phyloP scores from a whole-genome alignment of 495 filamentous ascomycete species.

The Trichoderma asperelloides region DNA sequence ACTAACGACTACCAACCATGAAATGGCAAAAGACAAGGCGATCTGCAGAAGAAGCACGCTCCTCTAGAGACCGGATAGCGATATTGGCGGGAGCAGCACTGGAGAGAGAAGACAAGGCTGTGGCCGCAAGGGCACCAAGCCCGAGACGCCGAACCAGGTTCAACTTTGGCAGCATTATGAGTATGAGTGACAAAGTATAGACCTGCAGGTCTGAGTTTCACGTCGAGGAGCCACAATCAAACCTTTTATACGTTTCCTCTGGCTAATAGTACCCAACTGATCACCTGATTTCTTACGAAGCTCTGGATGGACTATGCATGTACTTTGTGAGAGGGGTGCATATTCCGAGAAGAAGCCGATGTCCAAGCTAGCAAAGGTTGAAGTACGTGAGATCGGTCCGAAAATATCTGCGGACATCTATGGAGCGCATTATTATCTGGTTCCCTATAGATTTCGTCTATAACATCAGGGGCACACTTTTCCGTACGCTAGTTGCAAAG shows the following conservation, averaged over 20 bases:
- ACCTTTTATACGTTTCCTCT: no score
- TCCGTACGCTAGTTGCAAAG: background rate
- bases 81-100: background rate
- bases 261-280: no score
- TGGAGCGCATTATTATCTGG: background rate
- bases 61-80: background rate
- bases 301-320: no score
- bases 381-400: no score
- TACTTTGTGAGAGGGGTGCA: no score
- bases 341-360: no score
- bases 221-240: background rate
- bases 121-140: background rate
- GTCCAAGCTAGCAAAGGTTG: no score
- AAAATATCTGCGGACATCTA: no score
- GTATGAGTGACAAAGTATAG: background rate
- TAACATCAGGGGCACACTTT: background rate
- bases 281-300: no score
- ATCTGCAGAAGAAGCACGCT: background rate
- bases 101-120: background rate
- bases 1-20: slow-evolving; percentile 36
- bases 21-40: slow-evolving; percentile 50
- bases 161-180: background rate
- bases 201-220: background rate
- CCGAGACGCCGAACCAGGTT: background rate
- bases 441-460: background rate